A percentile compares a stretch with the other conserved stretches of the same genome.
These are phyloP conservation scores for Aspergillus sojae DNA, from an alignment of 2,329 filamentous ascomycete genomes.

Conservation along the genomic window DNA sequence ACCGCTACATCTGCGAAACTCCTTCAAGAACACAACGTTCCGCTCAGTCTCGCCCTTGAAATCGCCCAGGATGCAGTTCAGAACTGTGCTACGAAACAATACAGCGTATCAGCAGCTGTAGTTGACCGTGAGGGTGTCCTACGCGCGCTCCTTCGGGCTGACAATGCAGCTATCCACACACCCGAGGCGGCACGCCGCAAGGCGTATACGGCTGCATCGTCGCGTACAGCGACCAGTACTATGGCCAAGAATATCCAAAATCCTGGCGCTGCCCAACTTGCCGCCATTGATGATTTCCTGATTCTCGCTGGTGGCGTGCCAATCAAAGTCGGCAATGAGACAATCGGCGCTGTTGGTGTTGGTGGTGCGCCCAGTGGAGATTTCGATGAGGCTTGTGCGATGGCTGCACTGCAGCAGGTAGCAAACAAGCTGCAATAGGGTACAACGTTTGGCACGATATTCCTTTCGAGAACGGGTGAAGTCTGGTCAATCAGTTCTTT, in stretches of 20 bases:
- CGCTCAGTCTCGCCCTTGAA: not conserved
- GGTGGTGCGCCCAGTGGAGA: not conserved
- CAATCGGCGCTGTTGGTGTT: not conserved
- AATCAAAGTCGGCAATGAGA: not conserved
- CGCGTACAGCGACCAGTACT: not conserved
- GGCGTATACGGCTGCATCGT: not conserved
- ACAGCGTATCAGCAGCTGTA: not conserved
- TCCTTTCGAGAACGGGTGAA: fast-evolving
- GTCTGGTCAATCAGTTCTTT: too few relatives aligned
- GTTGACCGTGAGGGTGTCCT: not conserved
- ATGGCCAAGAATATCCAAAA: not conserved
- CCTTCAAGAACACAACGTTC: not conserved
- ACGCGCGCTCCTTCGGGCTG: not conserved
- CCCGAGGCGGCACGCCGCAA: not conserved
- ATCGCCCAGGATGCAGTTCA: not conserved
- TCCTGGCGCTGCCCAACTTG: not conserved
- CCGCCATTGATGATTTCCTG: not conserved
- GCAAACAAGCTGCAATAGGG: not conserved
- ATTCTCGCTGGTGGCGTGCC: not conserved
- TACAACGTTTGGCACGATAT: not conserved
- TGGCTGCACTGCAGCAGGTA: not conserved
- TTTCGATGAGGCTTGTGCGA: not conserved
- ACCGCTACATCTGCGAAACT: not conserved
- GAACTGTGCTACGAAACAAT: not conserved
- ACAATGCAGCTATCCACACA: not conserved